Evolutionary conservation across 2,329 filamentous ascomycete genomes (phyloP).

Genomic region (Aspergillus alliaceus): DNA sequence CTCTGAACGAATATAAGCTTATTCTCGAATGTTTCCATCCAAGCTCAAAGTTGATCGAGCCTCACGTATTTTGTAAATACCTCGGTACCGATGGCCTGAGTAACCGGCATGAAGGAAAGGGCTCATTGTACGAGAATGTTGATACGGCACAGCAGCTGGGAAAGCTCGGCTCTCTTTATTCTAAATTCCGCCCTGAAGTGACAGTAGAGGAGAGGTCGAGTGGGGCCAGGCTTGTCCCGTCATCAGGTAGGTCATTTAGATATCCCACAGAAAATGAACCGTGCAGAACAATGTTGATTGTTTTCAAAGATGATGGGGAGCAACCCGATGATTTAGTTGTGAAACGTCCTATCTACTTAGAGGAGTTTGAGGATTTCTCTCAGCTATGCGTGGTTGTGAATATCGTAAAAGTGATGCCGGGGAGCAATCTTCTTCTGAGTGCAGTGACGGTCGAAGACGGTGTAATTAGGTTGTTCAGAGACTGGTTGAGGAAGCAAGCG

Average conservation of each 20-base stretch:
- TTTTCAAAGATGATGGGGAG: slow-evolving; percentile 4
- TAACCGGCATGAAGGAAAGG: slow-evolving; percentile 39
- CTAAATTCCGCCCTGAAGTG: slow-evolving; percentile 66
- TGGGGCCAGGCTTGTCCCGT: slow-evolving; percentile 7
- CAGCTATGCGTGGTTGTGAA: slow-evolving; percentile 70
- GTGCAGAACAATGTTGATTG: slow-evolving; percentile 3
- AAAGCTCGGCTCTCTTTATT: slow-evolving; percentile 61
- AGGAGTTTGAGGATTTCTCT: slow-evolving; percentile 70
- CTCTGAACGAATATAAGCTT: slow-evolving; percentile 62
- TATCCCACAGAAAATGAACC: too few relatives aligned
- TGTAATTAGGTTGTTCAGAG: slow-evolving; percentile 68
- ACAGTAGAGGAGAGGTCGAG: slow-evolving; percentile 46
- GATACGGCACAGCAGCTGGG: slow-evolving; percentile 37
- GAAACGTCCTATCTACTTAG: slow-evolving; percentile 63
- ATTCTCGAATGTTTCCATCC: slow-evolving; percentile 80
- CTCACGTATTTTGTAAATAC: slow-evolving; percentile 68
- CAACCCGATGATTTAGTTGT: slow-evolving; percentile 36
- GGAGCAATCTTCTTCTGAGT: slow-evolving; percentile 62
- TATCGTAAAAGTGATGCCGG: slow-evolving; percentile 65
- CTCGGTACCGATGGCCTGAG: slow-evolving; percentile 63
- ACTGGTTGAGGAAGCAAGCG: slow-evolving; percentile 62
- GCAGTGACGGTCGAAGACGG: slow-evolving; percentile 67
- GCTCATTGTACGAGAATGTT: slow-evolving; percentile 37
- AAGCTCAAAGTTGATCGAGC: slow-evolving; percentile 65
- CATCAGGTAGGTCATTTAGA: slow-evolving; percentile 13